Evolutionary conservation across 225 moss, liverwort and hornwort genomes (phyloP), one percentile per base, ranked within the genome.

Genomic region (Physcomitrellopsis africana): DNA sequence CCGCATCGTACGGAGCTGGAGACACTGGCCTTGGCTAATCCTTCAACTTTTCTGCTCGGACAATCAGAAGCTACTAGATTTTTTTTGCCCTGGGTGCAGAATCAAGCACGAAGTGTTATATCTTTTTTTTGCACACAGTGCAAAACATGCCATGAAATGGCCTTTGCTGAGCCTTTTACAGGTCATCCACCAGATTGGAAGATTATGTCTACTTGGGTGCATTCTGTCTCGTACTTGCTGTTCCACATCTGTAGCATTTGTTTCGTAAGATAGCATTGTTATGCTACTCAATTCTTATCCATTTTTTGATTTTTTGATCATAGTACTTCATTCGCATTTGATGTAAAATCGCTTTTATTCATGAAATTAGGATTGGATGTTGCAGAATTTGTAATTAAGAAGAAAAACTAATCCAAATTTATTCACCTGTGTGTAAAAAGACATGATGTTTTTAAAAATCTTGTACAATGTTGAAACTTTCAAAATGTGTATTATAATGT

Each of bases 1-100:
- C 94, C 62, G 59, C 96, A 61, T 63, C 89, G 41, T 75, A 75
- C 13, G 76, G 85, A 70, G 32, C 68, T 46, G 69, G 84, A 45
- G 79, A 85, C 53, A 15, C 66, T 44, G 72, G 72, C 63, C 61
- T 75, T 17, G 76, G 76, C 76, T 73, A 73, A 79, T 53, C 14
- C 51, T 70, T 68, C 5, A 54, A 68, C 67, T 51, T 67, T 10
- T 57, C 24, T 63, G 70, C 70, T 70, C 75, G 67, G 71, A 63
- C 69, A 66, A 60, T 61, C 45, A 48, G 45, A 60, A 42, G 29
- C 22, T 41, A 43, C 11, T 32, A 63, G 62, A 37, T 37, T 37
- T 60, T 81, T 57, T 59, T 58, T 55, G 49, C 57, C 66, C 12
- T 74, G 70, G 70, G 27, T 77, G 1, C 46, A 78, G 64, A 67